Evolutionary conservation across 352 stramenopile genomes (phyloP), one percentile per base, ranked within the genome.

Genomic region (Blastocystis sp.): DNA sequence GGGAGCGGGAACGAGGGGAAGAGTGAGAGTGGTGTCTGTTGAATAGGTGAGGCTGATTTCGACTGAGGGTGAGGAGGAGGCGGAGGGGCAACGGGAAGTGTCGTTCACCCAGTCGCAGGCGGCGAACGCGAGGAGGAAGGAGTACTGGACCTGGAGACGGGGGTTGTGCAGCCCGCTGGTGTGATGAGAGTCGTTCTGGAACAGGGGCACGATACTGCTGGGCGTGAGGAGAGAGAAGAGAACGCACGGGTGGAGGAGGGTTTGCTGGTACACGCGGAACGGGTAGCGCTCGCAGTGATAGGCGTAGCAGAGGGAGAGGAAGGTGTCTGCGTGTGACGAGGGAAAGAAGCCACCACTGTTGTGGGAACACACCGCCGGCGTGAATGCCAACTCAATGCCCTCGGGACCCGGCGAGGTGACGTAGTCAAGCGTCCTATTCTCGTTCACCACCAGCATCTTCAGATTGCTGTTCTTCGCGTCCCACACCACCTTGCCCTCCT

Each of bases 111-210:
- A n/a, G 5, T 48, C 40, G 38, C 52, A 84, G 2, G n/a, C 53
- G n/a, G n/a, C 48, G 38, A 84, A 84, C 23, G 56, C 34, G 28
- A 84, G 34, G 11, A 40, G 23, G 45, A 84, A 84, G n/a, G 34
- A 84, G 40, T 84, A 84, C 34, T 84, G 11, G 19, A 14, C 34
- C 23, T 48, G 28, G 7, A 84, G 4, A 23, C 52, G 74, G 2
- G 74, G 74, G 52, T 66, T 56, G 74, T 53, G 48, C 21, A 84
- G 61, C 1, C 74, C 74, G 48, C 69, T 41, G 23, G 64, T 53
- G 21, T 45, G 23, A 21, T 74, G 10, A 19, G 64, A 23, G 21
- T 45, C 64, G 40, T 74, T 45, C 23, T 48, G 23, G 17, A 43
- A 11, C 40, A 74, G 3, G 9, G 64, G 64, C 28, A 52, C 17